Evolutionary conservation across 805 yeast species (phyloP), one percentile per base, ranked within the genome.

Genomic region (Candida pini): DNA sequence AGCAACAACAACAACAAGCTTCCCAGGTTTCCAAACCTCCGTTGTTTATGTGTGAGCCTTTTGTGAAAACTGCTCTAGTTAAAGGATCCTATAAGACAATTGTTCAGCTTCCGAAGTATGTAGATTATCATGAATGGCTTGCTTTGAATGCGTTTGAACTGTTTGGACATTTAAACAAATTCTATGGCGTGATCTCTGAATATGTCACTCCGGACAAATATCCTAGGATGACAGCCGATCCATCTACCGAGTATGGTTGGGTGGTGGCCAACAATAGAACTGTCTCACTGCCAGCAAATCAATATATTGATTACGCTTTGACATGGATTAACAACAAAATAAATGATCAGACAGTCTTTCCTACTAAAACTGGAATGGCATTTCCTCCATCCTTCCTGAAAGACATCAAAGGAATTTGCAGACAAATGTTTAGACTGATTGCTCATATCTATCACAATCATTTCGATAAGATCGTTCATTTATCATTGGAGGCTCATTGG

Each of bases 81-180:
- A 92, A 90, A 54, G 99, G 99, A 13, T 84, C 96, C 0, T 92
- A 88, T 65, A 88, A 85, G 53, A 89, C 98, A 1, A 92, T 92
- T 45, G 97, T 92, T 1, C 95, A 86, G 53, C 66, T 87, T 16
- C 98, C 99, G 14, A 87, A 86, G 54, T 90, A 90, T 54, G 97
- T 94, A 9, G 97, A 92, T 52, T 71, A 76, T 40, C 85, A 88
- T 36, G 99, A 92, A 58, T 92, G 99, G 99, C 68, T 92, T 13
- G 96, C 97, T 2, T 71, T 92, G 36, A 92, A 88, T 56, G 78
- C 86, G 6, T 89, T 89, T 59, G 98, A 92, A 60, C 75, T 86
- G 46, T 87, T 81, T 63, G 82, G 83, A 32, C 87, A 86, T 51
- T 61, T 92, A 38, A 82, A 84, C 47, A 92, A 84, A 53, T 88